Conservation (phyloP, 345 rosid species). For the Linum trigynum region DNA sequence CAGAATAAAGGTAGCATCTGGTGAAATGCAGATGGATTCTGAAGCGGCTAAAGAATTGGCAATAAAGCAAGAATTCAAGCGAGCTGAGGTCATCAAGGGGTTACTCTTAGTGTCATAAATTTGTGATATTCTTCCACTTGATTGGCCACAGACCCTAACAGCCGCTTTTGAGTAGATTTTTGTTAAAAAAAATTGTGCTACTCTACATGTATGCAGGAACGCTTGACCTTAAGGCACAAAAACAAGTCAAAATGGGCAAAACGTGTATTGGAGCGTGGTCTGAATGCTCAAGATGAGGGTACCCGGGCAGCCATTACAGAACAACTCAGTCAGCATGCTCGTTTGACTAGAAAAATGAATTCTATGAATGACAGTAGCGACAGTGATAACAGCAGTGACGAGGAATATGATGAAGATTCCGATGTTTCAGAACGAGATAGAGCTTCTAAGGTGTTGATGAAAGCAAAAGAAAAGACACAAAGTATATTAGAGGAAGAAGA, state of each 20-base stretch:
- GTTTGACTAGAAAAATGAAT: slow-evolving; percentile 79
- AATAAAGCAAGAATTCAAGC: slow-evolving; percentile 57
- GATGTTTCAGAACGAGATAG: slow-evolving; percentile 45
- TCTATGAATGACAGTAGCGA: slow-evolving; percentile 53
- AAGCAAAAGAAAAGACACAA: slow-evolving; percentile 69
- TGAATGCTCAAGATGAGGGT: slow-evolving; percentile 65
- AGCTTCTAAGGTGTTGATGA: slow-evolving; percentile 42
- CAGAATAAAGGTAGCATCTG: slow-evolving; percentile 36
- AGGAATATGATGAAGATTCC: slow-evolving; percentile 36
- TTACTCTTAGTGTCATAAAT: background rate
- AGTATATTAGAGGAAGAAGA: slow-evolving; percentile 53
- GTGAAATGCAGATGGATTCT: slow-evolving; percentile 55
- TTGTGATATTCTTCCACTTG: too few relatives aligned
- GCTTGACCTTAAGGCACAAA: slow-evolving; percentile 70
- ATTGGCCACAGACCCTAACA: too few relatives aligned
- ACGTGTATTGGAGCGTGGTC: slow-evolving; percentile 61
- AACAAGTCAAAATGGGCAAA: slow-evolving; percentile 78
- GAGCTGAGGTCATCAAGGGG: slow-evolving; percentile 62
- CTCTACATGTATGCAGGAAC: slow-evolving; percentile 46
- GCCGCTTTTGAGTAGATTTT: too few relatives aligned
- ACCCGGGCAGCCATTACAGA: slow-evolving; percentile 75
- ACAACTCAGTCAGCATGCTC: slow-evolving; percentile 66
- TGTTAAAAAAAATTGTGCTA: background rate
- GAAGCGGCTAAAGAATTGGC: slow-evolving; percentile 79
- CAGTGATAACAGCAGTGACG: slow-evolving; percentile 55